Percentiles rank a stretch among this genome's conserved stretches.
Evolutionary conservation across 1,139 yeast genomes (phyloP).

Genomic region (Starmera stellimalicola): DNA sequence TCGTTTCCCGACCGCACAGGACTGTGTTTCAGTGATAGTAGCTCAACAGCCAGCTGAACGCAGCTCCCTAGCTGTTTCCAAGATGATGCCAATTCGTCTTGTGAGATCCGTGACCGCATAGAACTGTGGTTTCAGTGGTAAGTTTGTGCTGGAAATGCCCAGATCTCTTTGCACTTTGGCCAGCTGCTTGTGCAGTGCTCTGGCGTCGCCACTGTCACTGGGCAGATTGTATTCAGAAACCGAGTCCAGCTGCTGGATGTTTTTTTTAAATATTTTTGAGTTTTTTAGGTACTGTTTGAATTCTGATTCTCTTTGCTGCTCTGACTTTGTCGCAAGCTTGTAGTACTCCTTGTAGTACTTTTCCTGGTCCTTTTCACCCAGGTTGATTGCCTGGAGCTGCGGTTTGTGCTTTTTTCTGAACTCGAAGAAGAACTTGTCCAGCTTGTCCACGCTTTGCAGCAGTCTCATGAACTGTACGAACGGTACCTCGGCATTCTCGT

Average conservation of each 20-base stretch:
- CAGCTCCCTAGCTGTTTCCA: not conserved
- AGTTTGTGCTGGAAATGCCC: constrained; percentile 8
- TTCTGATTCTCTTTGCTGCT: constrained; percentile 6
- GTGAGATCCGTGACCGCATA: constrained; percentile 7
- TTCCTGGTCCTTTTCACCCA: constrained; percentile 31
- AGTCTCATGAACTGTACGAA: constrained; percentile 23
- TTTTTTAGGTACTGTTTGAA: constrained; percentile 9
- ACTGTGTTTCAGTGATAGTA: too few species aligned
- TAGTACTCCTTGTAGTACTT: constrained; percentile 27
- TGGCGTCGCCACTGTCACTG: not conserved
- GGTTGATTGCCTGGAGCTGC: constrained; percentile 20
- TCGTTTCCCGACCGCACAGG: too few species aligned
- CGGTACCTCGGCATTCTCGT: constrained; percentile 8
- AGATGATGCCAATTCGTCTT: constrained; percentile 2
- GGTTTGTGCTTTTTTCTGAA: constrained; percentile 33
- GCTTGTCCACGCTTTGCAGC: constrained; percentile 22
- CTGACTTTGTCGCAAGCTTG: constrained; percentile 9
- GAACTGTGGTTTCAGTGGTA: constrained; percentile 10
- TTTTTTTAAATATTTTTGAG: constrained; percentile 14
- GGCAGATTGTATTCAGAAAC: not conserved
- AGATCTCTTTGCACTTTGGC: constrained; percentile 6
- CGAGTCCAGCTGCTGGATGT: not conserved
- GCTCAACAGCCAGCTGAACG: too few species aligned
- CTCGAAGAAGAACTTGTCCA: constrained; percentile 32
- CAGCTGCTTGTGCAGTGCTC: not conserved